Base-by-base conservation (phyloP, 306 rosid genomes). In the Ormosia semicastrata region DNA sequence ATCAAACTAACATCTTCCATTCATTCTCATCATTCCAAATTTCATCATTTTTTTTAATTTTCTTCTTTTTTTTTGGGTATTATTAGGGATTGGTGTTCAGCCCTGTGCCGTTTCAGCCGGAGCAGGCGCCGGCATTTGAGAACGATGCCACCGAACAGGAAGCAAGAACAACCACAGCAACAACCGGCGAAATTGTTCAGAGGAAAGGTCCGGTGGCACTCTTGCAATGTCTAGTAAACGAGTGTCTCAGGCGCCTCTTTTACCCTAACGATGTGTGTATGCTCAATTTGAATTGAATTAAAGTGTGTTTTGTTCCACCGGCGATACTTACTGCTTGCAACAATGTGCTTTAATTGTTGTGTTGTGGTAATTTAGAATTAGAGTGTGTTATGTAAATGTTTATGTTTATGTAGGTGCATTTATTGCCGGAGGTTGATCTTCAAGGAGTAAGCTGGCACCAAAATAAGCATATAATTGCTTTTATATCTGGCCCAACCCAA, bases 371-470 rank as follows among this genome's bases (percentile, higher is more conserved):
- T 78, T 71, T 66, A 3, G 60, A 4, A 7, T 71, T 66, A 2
- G 60, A 4, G 11, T 64, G 33, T 37, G 11, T 64, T 47, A 39
- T 41, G 52, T 57, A 44, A 65, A 66, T 36, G 17, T 70, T 52
- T 76, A 2, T 81, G 49, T 2, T 49, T 84, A 44, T 78, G 36
- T 80, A 95, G 99, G 93, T 91, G 76, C 95, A 81, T 82, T 85
- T 89, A 87, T 85, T 95, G 78, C 97, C 91, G 1, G 94, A 92
- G 90, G 91, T 89, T 84, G 89, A 88, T 87, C 92, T 93, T 75
- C 94, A 93, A 83, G 97, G 93, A 66, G 89, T 93, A 34, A 90
- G 97, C 86, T 95, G 99, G 99, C 99, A 95, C 89, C 95, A 78
- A 62, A 93, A 90, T 85, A 91, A 92, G 88, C 98, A 91, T 87